Percentiles rank a stretch among this genome's conserved stretches.
phyloP scores from a whole-genome alignment of 2,329 filamentous ascomycete genomes.

The Exophiala oligosperma region DNA sequence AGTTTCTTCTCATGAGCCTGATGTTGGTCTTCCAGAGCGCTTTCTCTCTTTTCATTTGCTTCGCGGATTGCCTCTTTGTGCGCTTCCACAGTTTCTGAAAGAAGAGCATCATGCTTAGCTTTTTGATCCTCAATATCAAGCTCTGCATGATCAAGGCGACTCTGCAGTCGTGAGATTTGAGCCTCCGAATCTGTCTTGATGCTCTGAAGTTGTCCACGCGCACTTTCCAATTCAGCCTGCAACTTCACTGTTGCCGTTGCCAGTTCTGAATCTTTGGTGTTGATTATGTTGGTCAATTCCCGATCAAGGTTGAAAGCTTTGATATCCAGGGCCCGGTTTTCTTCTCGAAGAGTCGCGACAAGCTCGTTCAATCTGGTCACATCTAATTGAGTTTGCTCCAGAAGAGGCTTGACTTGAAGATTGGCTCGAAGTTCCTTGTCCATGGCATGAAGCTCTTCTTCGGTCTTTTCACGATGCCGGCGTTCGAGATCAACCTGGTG shows the following conservation, averaged over 20 bases:
- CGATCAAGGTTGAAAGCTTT: slow-evolving; percentile 69
- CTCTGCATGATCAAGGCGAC: slow-evolving; percentile 73
- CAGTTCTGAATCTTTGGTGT: slow-evolving; percentile 76
- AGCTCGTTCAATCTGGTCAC: slow-evolving; percentile 65
- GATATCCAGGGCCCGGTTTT: slow-evolving; percentile 70
- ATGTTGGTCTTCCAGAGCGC: slow-evolving; percentile 56
- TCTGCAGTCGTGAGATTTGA: slow-evolving; percentile 69
- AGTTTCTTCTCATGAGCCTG: slow-evolving; percentile 70
- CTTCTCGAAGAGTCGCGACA: slow-evolving; percentile 48
- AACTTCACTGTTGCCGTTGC: slow-evolving; percentile 76
- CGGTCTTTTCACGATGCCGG: slow-evolving; percentile 60
- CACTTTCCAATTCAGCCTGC: slow-evolving; percentile 77
- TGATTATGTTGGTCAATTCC: slow-evolving; percentile 80
- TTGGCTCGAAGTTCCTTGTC: slow-evolving; percentile 73
- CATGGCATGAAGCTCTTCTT: slow-evolving; percentile 60
- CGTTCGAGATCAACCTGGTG: slow-evolving; percentile 67
- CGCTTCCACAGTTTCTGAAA: slow-evolving; percentile 75
- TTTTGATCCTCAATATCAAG: slow-evolving; percentile 79
- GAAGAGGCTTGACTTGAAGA: slow-evolving; percentile 74
- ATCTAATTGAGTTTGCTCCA: slow-evolving; percentile 63
- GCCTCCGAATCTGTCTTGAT: slow-evolving; percentile 73
- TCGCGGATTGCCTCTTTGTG: slow-evolving; percentile 62
- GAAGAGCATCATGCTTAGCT: slow-evolving; percentile 77
- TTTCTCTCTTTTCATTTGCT: slow-evolving; percentile 53
- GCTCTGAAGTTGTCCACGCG: slow-evolving; percentile 79